These are phyloP conservation scores for Collybia sordida DNA, from an alignment of 768 basidiomycete species.

Conservation along the genomic window DNA sequence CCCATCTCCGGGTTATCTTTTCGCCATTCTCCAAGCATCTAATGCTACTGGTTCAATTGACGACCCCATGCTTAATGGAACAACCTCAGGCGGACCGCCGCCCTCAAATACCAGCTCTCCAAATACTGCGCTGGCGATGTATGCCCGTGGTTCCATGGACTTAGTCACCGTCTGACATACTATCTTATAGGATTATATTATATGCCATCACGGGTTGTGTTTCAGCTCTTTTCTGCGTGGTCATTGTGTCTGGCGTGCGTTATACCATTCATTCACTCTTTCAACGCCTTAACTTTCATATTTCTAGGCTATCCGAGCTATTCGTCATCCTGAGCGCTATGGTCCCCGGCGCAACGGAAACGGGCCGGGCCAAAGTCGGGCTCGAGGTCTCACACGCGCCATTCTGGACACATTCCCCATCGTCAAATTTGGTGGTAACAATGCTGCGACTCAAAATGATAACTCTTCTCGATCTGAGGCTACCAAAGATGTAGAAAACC, in stretches of 20 bases:
- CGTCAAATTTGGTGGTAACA: constrained; percentile 69
- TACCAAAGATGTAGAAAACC: constrained; percentile 25
- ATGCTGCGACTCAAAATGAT: constrained; percentile 5
- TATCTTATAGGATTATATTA: constrained; percentile 62
- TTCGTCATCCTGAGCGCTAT: constrained; percentile 90
- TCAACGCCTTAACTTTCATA: constrained; percentile 8
- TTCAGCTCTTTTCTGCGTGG: constrained; percentile 78
- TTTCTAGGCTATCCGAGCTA: constrained; percentile 70
- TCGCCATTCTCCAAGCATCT: constrained; percentile 65
- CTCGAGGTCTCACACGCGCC: constrained; percentile 85
- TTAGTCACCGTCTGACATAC: not conserved
- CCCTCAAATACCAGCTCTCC: constrained; percentile 13
- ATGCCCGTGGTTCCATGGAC: constrained; percentile 14
- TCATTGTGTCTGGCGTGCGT: constrained; percentile 82
- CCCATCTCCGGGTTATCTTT: constrained; percentile 57
- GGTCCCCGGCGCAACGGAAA: constrained; percentile 62
- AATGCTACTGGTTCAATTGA: constrained; percentile 49
- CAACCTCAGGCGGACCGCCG: constrained; percentile 11
- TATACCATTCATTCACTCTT: not conserved
- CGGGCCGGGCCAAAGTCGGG: constrained; percentile 59
- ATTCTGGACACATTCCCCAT: constrained; percentile 96
- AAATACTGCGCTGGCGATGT: constrained; percentile 79
- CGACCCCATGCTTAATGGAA: constrained; percentile 20
- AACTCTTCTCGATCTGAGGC: not conserved
- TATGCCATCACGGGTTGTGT: constrained; percentile 91